A percentile compares a stretch with the other conserved stretches of the same genome.
These are phyloP conservation scores for Pseudogymnoascus sp. DNA, from an alignment of 2,329 filamentous ascomycete genomes.

Conservation along the genomic window DNA sequence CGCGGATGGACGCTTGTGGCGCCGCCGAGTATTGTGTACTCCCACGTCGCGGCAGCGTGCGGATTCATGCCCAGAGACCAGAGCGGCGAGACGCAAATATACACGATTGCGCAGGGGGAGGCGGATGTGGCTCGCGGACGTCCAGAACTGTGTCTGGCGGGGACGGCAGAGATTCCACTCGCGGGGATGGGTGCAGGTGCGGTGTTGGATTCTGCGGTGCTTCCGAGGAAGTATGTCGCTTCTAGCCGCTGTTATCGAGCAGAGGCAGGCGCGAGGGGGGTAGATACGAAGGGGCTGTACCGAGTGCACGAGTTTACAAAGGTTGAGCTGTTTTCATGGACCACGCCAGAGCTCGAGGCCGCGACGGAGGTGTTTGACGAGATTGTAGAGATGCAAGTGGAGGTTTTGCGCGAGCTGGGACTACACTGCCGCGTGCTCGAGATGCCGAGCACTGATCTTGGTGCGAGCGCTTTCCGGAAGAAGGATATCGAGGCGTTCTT, in stretches of 20 bases:
- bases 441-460: constrained; percentile 85
- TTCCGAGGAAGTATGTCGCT: constrained; percentile 76
- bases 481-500: constrained; percentile 93
- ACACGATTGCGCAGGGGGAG: constrained; percentile 63
- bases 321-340: constrained; percentile 96
- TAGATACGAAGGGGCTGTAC: constrained; percentile 90
- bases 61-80: constrained; percentile 92
- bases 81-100: constrained; percentile 87
- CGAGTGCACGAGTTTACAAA: constrained; percentile 98
- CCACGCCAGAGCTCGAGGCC: constrained; percentile 47
- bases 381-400: constrained; percentile 78
- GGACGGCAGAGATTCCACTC: constrained; percentile 90
- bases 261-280: constrained; percentile 84
- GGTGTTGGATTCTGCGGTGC: constrained; percentile 54
- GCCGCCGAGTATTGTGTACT: constrained; percentile 86
- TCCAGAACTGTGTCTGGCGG: constrained; percentile 70
- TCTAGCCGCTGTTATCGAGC: constrained; percentile 91
- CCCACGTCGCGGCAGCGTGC: constrained; percentile 82
- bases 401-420: constrained; percentile 70
- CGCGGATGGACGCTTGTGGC: constrained; percentile 75
- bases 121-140: constrained; percentile 56
- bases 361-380: constrained; percentile 67
- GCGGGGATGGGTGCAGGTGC: constrained; percentile 81
- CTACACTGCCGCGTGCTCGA: constrained; percentile 84
- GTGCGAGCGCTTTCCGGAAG: constrained; percentile 80